Evolutionary conservation across 2,329 filamentous ascomycete genomes (phyloP).

Genomic region (Aspergillus intermedius): DNA sequence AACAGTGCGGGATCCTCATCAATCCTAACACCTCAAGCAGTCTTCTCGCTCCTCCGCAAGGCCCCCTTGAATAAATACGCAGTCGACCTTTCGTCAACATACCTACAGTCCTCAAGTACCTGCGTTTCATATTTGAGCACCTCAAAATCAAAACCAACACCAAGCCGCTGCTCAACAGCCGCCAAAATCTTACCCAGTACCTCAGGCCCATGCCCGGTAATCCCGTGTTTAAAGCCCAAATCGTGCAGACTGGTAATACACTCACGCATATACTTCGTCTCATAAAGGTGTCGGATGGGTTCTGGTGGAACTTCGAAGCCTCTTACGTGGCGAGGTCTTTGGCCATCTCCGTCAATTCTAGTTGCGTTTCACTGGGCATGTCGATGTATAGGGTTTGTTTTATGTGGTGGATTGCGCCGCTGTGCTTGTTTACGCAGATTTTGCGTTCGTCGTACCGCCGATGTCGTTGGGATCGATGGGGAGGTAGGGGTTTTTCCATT

Average conservation of each 20-base stretch:
- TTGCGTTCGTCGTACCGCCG: conserved; percentile 94
- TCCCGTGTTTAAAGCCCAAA: no score
- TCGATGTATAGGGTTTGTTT: conserved; percentile 83
- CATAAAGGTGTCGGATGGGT: no score
- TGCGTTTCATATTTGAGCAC: no score
- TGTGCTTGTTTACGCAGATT: conserved; percentile 97
- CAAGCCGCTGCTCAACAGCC: no score
- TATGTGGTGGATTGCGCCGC: conserved; percentile 88
- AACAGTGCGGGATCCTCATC: conserved; percentile 85
- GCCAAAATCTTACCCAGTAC: no score
- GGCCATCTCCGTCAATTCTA: conserved; percentile 44
- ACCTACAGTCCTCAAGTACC: conserved; percentile 57
- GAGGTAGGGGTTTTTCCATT: conserved; percentile 84
- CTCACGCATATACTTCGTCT: no score
- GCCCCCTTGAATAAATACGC: conserved; percentile 82
- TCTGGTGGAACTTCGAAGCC: no score
- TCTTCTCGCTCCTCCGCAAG: conserved; percentile 55
- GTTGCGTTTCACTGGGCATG: conserved; percentile 81
- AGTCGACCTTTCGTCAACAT: conserved; percentile 70
- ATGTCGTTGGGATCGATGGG: conserved; percentile 91
- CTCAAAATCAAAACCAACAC: no score
- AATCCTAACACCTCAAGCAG: conserved; percentile 48
- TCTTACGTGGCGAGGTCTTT: no score
- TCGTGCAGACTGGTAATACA: no score
- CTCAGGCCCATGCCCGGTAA: no score